A percentile compares a stretch with the other conserved stretches of the same genome.
Conservation (phyloP, 495 filamentous ascomycete species). For the Bombardia bombarda region DNA sequence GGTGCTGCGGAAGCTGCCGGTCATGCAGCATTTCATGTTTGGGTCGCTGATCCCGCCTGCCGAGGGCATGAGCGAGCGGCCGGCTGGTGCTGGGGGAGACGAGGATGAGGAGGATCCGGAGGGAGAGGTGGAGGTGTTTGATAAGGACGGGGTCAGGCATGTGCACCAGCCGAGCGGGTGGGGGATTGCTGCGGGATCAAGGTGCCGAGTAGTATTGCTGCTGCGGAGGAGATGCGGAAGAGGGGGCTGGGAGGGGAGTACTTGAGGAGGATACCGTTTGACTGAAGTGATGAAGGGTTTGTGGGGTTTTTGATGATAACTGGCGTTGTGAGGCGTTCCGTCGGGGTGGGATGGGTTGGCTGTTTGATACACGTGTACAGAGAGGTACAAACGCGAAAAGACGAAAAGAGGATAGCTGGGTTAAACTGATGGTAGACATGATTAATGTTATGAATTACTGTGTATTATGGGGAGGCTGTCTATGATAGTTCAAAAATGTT, state of each 20-base stretch:
- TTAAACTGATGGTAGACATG: too few relatives aligned
- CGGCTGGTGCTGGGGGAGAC: slow-evolving; percentile 24
- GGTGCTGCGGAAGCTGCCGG: slow-evolving; percentile 86
- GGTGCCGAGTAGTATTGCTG: slow-evolving; percentile 87
- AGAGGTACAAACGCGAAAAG: neutral
- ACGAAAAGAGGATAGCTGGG: neutral
- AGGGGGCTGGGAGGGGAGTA: slow-evolving; percentile 46
- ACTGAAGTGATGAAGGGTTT: slow-evolving; percentile 35
- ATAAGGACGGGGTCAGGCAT: slow-evolving; percentile 59
- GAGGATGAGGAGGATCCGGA: slow-evolving; percentile 45
- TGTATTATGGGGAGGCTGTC: too few relatives aligned
- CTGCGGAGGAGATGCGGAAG: slow-evolving; percentile 80
- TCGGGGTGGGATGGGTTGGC: too few relatives aligned
- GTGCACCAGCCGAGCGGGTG: slow-evolving; percentile 60
- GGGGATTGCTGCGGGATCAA: slow-evolving; percentile 98
- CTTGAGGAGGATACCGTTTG: slow-evolving; percentile 85
- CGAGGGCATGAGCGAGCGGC: slow-evolving; percentile 68
- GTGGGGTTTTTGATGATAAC: neutral
- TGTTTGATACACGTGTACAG: too few relatives aligned
- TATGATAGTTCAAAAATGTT: too few relatives aligned
- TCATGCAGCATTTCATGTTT: slow-evolving; percentile 98
- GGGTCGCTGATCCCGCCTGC: slow-evolving; percentile 71
- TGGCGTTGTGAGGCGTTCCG: too few relatives aligned
- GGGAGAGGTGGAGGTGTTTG: slow-evolving; percentile 47
- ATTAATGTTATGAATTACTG: too few relatives aligned